Conservation (phyloP, 2,329 filamentous ascomycete genomes). For the Escovopsis weberi region DNA sequence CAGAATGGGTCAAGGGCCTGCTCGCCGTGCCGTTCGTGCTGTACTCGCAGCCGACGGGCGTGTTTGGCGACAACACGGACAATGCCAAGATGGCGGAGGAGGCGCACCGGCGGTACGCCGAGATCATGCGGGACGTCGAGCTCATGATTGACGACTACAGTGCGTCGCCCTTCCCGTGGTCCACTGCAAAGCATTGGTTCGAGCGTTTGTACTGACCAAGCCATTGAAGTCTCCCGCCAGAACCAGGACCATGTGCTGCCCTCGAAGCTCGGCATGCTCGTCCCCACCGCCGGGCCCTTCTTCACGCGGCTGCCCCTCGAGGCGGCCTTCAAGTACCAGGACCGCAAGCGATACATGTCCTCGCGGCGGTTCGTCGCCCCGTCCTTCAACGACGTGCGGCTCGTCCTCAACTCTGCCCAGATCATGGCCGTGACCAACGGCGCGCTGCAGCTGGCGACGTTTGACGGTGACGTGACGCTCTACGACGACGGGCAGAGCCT, state of each 20-base stretch:
- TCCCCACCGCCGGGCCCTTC: slow-evolving; percentile 84
- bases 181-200: no score
- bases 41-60: slow-evolving; percentile 83
- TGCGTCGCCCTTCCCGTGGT: slow-evolving; percentile 26
- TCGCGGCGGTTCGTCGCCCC: slow-evolving; percentile 85
- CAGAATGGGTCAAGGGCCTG: slow-evolving; percentile 93
- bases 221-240: slow-evolving; percentile 51
- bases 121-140: slow-evolving; percentile 92
- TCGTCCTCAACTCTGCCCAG: slow-evolving; percentile 90
- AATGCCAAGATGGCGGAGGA: slow-evolving; percentile 62
- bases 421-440: slow-evolving; percentile 77
- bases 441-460: slow-evolving; percentile 73
- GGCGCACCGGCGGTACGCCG: slow-evolving; percentile 77
- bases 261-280: slow-evolving; percentile 84
- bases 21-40: slow-evolving; percentile 92
- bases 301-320: slow-evolving; percentile 80
- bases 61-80: slow-evolving; percentile 55
- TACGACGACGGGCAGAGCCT: slow-evolving; percentile 83
- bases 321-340: slow-evolving; percentile 84
- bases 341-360: slow-evolving; percentile 72
- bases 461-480: slow-evolving; percentile 93
- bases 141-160: slow-evolving; percentile 84
- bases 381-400: slow-evolving; percentile 89
- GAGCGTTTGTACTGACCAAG: background rate
- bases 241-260: slow-evolving; percentile 48